Evolutionary conservation across 1,284 basidiomycete genomes (phyloP), one percentile per base, ranked within the genome.

Genomic region (Athelia sp.): DNA sequence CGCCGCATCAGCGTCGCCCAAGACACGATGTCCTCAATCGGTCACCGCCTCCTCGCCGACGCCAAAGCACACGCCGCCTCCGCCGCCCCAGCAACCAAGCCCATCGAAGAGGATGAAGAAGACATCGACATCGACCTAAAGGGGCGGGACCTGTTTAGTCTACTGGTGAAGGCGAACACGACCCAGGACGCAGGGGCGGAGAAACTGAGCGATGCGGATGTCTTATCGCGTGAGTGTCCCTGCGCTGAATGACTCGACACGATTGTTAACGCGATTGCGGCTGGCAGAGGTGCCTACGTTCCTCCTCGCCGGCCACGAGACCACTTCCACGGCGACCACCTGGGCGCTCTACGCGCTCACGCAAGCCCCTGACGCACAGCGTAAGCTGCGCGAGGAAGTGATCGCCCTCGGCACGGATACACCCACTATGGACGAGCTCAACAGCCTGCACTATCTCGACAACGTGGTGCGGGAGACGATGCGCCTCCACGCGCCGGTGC

Each of bases 301-400:
- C 64, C 60, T 87, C 2, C 67, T 80, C 3, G 82, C 83, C 3
- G 90, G 90, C 0, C 87, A 92, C 62, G 90, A 93, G 62, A 93
- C 91, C 0, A 86, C 82, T 42, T 75, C 80, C 43, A 79, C 78
- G 0, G 72, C 69, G 3, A 72, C 75, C 0, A 73, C 74, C 1
- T 85, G 82, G 82, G 79, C 80, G 0, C 68, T 93, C 0, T 87
- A 75, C 61, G 75, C 79, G 1, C 76, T 94, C 2, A 65, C 81
- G 0, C 70, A 73, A 36, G 54, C 79, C 46, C 77, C 73, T 0
- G 69, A 73, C 0, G 67, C 81, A 0, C 90, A 94, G 62, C 64
- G 58, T 11, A 82, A 80, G 54, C 76, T 95, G 1, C 79, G 90
- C 1, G 71, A 78, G 2, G 93, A 96, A 61, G 68, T 89, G 0